These are phyloP conservation scores for Camelina laxa DNA, from an alignment of 345 rosid genomes.

Conservation along the genomic window DNA sequence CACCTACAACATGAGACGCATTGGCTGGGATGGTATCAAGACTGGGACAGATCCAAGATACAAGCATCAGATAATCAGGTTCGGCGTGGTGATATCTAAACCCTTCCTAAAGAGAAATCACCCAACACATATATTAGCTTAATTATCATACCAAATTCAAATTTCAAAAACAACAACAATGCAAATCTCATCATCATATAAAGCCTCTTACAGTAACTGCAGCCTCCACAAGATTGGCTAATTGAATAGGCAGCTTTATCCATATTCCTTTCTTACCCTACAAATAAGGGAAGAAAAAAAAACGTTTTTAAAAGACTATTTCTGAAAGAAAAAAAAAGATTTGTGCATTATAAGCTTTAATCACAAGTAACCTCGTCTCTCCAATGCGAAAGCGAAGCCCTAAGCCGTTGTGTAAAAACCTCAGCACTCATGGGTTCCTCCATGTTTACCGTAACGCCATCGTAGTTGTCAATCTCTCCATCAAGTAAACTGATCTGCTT, in stretches of 20 bases:
- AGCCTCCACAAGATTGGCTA: neutral
- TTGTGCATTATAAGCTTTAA: no score
- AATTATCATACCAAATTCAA: neutral
- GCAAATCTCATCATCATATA: neutral
- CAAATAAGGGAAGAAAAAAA: no score
- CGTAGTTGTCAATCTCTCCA: no score
- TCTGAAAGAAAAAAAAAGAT: no score
- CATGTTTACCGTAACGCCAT: no score
- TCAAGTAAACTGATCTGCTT: no score
- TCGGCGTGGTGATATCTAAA: constrained; percentile 75
- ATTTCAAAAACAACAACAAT: neutral
- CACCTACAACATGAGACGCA: constrained; percentile 76
- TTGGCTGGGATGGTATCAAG: constrained; percentile 58
- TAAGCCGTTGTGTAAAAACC: constrained; percentile 51
- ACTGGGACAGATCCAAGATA: constrained; percentile 57
- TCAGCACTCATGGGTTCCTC: constrained; percentile 45
- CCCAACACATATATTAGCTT: neutral
- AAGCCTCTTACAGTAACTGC: constrained; percentile 35
- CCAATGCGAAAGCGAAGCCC: constrained; percentile 61
- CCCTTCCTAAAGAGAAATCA: constrained; percentile 54
- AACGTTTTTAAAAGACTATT: no score
- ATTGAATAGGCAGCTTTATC: constrained; percentile 59
- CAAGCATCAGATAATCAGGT: constrained; percentile 77
- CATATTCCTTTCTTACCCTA: constrained; percentile 73
- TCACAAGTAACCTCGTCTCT: constrained; percentile 48